Conservation (phyloP, 1,284 basidiomycete genomes). For the Athelia psychrophila region DNA sequence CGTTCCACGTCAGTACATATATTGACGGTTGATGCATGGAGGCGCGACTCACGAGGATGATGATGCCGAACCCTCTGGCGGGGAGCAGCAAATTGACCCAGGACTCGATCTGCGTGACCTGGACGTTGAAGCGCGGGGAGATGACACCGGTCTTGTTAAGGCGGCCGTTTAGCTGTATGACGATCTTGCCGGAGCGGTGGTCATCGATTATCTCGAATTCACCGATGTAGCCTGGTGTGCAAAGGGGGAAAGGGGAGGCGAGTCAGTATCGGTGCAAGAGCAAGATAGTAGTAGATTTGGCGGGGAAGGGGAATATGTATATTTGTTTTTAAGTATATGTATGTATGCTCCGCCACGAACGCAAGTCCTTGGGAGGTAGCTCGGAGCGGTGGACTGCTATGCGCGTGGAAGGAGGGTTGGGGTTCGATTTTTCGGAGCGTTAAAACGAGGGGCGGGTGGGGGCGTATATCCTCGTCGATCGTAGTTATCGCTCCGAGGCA, state of each 20-base stretch:
- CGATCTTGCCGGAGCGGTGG: conserved; percentile 98
- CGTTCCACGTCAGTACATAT: conserved; percentile 1
- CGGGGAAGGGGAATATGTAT: conserved; percentile 2
- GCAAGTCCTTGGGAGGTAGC: conserved; percentile 30
- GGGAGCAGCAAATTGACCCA: conserved; percentile 96
- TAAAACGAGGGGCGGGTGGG: conserved; percentile 69
- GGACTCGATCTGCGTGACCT: conserved; percentile 88
- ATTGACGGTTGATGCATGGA: neutral
- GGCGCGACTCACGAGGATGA: conserved; percentile 72
- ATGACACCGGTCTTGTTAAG: conserved; percentile 99
- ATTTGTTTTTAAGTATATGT: conserved; percentile 10
- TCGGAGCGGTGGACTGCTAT: conserved; percentile 31
- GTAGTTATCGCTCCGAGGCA: conserved; percentile 71
- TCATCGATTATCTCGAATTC: conserved; percentile 99
- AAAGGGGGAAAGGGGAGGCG: neutral
- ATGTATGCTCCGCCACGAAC: conserved; percentile 61
- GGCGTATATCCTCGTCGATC: conserved; percentile 48
- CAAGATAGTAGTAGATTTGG: conserved; percentile 3
- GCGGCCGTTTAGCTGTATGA: conserved; percentile 97
- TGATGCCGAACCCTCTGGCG: conserved; percentile 93
- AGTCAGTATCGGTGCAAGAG: conserved; percentile 15
- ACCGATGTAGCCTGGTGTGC: conserved; percentile 86
- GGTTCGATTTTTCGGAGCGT: conserved; percentile 60
- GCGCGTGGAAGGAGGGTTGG: conserved; percentile 49
- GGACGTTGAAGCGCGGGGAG: conserved; percentile 97